These are phyloP conservation scores for Wickerhamiella slavikovae DNA, from an alignment of 805 yeast genomes.

Conservation along the genomic window DNA sequence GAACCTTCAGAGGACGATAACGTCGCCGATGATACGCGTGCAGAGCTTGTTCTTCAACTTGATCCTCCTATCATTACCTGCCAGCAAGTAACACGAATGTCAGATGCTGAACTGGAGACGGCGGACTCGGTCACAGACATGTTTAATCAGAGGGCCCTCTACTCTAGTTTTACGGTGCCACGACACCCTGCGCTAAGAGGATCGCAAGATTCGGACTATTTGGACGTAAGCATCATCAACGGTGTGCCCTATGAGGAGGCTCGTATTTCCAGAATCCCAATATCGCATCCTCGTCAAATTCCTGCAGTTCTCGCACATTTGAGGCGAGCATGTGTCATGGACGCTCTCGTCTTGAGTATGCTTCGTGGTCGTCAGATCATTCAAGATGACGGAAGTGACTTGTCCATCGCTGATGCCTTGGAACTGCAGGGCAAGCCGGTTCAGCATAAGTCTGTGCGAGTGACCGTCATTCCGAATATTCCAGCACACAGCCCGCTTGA, in stretches of 20 bases:
- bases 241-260: slow-evolving; percentile 13
- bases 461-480: slow-evolving; percentile 4
- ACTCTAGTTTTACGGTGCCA: slow-evolving; percentile 4
- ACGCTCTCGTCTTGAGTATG: slow-evolving; percentile 6
- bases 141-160: slow-evolving; percentile 5
- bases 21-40: slow-evolving; percentile 10
- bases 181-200: slow-evolving; percentile 8
- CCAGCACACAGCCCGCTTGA: too few species aligned
- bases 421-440: slow-evolving; percentile 9
- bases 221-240: slow-evolving; percentile 11
- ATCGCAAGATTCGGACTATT: slow-evolving; percentile 4
- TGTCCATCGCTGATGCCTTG: slow-evolving; percentile 12
- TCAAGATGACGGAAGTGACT: slow-evolving; percentile 6
- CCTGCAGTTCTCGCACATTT: slow-evolving; percentile 11
- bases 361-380: slow-evolving; percentile 6
- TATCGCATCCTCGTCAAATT: slow-evolving; percentile 13
- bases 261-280: slow-evolving; percentile 12
- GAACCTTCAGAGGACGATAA: slow-evolving; percentile 6
- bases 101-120: slow-evolving; percentile 4
- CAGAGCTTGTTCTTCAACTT: slow-evolving; percentile 16
- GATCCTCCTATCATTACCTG: slow-evolving; percentile 18
- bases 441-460: slow-evolving; percentile 3
- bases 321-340: slow-evolving; percentile 7
- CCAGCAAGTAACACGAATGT: slow-evolving; percentile 5
- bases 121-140: slow-evolving; percentile 1